Percentiles rank a stretch among this genome's conserved stretches.
These are phyloP conservation scores for Hansenula lynferdii DNA, from an alignment of 1,139 yeast genomes.

Conservation along the genomic window DNA sequence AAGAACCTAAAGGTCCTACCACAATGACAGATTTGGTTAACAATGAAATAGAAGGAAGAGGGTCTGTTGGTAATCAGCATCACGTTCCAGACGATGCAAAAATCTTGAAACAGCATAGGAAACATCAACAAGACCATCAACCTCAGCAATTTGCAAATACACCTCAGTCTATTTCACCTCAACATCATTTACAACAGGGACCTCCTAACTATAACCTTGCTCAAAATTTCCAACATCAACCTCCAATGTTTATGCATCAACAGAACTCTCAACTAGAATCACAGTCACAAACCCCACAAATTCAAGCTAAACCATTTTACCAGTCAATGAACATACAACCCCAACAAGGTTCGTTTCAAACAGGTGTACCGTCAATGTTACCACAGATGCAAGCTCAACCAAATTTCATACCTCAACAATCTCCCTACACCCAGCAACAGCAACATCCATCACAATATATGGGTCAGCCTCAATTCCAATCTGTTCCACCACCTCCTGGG, in stretches of 20 bases:
- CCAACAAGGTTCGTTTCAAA: slow-evolving; percentile 1
- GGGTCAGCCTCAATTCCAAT: no score
- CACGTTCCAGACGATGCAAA: not conserved
- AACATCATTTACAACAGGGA: no score
- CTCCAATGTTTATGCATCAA: no score
- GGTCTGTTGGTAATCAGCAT: not conserved
- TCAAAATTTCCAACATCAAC: no score
- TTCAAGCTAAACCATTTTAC: no score
- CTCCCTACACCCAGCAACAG: not conserved
- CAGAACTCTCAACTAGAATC: no score
- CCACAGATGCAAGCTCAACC: not conserved
- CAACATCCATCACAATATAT: not conserved
- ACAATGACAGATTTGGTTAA: slow-evolving; percentile 23
- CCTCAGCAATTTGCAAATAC: not conserved
- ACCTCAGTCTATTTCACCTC: not conserved
- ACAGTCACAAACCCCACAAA: not conserved
- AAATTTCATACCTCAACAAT: not conserved
- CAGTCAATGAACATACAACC: no score
- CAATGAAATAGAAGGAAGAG: slow-evolving; percentile 14
- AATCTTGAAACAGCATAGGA: not conserved
- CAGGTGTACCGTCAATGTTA: not conserved
- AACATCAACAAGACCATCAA: not conserved
- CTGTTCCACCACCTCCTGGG: not conserved
- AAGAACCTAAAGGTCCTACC: slow-evolving; percentile 10
- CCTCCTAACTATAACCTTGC: no score